Conservation (phyloP, 73 alveolate species). For the Tetrahymena malaccensis region DNA sequence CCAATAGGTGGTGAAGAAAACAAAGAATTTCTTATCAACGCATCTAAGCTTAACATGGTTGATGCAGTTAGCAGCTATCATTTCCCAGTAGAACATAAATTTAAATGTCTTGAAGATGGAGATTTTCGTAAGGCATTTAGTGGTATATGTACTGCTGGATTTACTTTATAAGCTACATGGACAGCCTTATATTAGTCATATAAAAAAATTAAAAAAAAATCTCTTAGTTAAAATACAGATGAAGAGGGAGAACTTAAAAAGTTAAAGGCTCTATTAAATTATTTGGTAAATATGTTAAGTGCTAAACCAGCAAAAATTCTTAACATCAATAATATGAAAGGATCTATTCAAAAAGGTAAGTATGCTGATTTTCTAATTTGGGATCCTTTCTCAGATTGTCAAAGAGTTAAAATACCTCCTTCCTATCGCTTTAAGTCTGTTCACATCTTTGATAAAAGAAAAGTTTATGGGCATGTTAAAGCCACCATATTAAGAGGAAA, state of each 20-base stretch:
- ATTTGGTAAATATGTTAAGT: background rate
- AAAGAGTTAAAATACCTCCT: background rate
- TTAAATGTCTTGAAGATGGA: background rate
- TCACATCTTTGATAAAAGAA: background rate
- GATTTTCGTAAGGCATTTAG: constrained; percentile 25
- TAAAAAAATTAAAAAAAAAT: background rate
- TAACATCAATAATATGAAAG: constrained; percentile 1
- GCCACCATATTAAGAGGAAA: background rate
- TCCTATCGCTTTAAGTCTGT: background rate
- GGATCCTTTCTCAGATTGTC: constrained; percentile 1
- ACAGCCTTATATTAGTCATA: background rate
- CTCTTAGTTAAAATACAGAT: background rate
- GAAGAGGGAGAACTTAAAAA: background rate
- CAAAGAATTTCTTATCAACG: background rate
- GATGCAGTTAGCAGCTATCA: constrained; percentile 6
- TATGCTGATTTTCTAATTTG: constrained; percentile 11
- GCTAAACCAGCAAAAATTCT: constrained; percentile 22
- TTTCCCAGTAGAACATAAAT: background rate
- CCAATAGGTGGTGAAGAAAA: constrained; percentile 13
- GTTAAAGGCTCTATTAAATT: background rate
- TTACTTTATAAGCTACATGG: constrained; percentile 20
- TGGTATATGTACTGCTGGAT: constrained; percentile 15
- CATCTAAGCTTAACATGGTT: constrained; percentile 3
- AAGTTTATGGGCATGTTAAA: background rate
- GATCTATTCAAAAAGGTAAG: constrained; percentile 6